A percentile compares a stretch with the other conserved stretches of the same genome.
Conservation (phyloP, 805 yeast genomes). For the Hanseniaspora valbyensis region DNA sequence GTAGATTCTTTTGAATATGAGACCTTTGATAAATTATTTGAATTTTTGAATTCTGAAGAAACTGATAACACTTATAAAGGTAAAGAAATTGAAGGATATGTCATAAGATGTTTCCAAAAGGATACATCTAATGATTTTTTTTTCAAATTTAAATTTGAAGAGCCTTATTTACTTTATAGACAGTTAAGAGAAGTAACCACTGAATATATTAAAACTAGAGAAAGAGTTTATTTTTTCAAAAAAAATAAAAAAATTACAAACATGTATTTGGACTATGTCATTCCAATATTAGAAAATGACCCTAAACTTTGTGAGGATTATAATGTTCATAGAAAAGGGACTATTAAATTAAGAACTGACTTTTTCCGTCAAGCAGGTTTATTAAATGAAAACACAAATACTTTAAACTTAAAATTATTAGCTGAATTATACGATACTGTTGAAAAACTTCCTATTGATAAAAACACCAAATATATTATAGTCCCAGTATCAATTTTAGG, state of each 20-base stretch:
- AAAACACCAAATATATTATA: constrained; percentile 45
- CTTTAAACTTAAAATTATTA: constrained; percentile 37
- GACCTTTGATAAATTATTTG: constrained; percentile 34
- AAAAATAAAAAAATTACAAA: constrained; percentile 52
- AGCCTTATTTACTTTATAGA: constrained; percentile 85
- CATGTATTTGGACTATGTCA: constrained; percentile 58
- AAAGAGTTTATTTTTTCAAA: constrained; percentile 30
- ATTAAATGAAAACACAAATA: constrained; percentile 41
- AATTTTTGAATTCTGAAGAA: constrained; percentile 46
- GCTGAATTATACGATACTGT: constrained; percentile 31
- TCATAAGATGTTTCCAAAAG: constrained; percentile 49
- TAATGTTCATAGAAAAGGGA: constrained; percentile 46
- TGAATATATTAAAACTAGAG: constrained; percentile 32
- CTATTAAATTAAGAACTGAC: constrained; percentile 56
- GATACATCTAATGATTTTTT: constrained; percentile 41
- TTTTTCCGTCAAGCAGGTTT: constrained; percentile 47
- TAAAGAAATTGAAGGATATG: constrained; percentile 86
- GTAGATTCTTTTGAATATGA: constrained; percentile 38
- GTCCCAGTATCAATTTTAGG: constrained; percentile 86
- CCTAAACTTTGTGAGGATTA: constrained; percentile 39
- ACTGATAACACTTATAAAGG: constrained; percentile 60
- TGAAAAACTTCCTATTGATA: constrained; percentile 26
- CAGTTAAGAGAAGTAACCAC: constrained; percentile 82
- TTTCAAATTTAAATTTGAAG: constrained; percentile 89
- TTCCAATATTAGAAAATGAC: constrained; percentile 41